Conservation (phyloP, 176 grass and related monocot species). For the Musa beccarii region DNA sequence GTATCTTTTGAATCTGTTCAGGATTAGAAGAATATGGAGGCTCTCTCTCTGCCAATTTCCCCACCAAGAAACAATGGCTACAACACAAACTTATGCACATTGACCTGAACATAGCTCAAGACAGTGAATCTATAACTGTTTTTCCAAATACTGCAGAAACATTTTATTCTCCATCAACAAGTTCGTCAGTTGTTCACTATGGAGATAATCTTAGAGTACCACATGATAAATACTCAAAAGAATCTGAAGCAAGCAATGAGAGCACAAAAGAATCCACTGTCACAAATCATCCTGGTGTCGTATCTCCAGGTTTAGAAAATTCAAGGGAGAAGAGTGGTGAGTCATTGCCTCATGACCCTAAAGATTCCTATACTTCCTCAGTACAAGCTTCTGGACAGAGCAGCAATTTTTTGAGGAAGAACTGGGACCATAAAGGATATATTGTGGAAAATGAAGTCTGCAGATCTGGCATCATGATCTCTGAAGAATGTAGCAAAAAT, state of each 20-base stretch:
- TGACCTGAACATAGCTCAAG: constrained; percentile 76
- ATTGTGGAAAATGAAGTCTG: neutral
- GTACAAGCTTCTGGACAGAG: constrained; percentile 21
- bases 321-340: constrained; percentile 16
- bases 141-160: constrained; percentile 16
- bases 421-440: neutral
- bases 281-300: constrained; percentile 16
- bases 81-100: constrained; percentile 34
- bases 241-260: constrained; percentile 37
- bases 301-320: constrained; percentile 27
- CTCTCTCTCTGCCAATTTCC: constrained; percentile 22
- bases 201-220: constrained; percentile 28
- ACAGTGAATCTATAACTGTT: constrained; percentile 34
- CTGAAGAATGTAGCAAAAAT: neutral
- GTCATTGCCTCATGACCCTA: constrained; percentile 17
- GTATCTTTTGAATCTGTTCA: constrained; percentile 1
- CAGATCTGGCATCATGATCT: neutral
- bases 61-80: constrained; percentile 28
- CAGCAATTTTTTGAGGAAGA: neutral
- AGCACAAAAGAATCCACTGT: constrained; percentile 48
- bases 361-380: constrained; percentile 8
- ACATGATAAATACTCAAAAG: constrained; percentile 5
- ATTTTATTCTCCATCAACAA: constrained; percentile 21
- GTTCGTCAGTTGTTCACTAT: constrained; percentile 19
- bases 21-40: constrained; percentile 38